Conservation (phyloP, 257 asterid genomes). For the Capsicum rhomboideum region DNA sequence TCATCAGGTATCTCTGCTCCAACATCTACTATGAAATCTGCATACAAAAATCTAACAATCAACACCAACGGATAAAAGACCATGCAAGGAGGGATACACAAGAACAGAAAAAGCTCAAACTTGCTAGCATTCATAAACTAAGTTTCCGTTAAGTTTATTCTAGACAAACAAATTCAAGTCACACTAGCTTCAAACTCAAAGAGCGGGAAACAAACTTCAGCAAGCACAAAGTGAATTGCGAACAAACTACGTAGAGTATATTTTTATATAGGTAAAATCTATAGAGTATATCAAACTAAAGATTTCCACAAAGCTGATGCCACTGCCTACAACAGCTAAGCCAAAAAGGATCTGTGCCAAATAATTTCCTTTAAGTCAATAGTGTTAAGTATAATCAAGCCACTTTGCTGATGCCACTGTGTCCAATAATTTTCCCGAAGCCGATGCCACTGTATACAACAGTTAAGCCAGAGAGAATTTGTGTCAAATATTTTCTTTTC, state of each 20-base stretch:
- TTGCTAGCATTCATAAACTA: not conserved
- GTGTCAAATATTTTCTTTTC: not conserved
- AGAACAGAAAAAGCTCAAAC: not conserved
- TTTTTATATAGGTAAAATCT: too few species aligned
- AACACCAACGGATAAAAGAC: not conserved
- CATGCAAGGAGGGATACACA: not conserved
- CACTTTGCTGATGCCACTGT: not conserved
- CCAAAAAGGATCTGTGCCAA: not conserved
- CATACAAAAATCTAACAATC: conserved; percentile 13
- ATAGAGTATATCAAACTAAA: not conserved
- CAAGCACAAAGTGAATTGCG: not conserved
- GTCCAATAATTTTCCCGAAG: too few species aligned
- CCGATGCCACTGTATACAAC: too few species aligned
- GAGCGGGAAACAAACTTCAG: not conserved
- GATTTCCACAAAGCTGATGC: not conserved
- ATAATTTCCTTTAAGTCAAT: not conserved
- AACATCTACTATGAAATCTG: conserved; percentile 65
- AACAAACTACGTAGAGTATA: too few species aligned
- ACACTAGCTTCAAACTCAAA: not conserved
- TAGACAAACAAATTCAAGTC: not conserved
- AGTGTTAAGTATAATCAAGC: not conserved
- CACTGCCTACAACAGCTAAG: not conserved
- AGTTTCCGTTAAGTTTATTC: not conserved
- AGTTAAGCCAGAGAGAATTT: too few species aligned
- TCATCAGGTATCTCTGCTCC: conserved; percentile 72